Base-by-base conservation (phyloP, 2,329 filamentous ascomycete species). In the Cladobotryum mycophilum region DNA sequence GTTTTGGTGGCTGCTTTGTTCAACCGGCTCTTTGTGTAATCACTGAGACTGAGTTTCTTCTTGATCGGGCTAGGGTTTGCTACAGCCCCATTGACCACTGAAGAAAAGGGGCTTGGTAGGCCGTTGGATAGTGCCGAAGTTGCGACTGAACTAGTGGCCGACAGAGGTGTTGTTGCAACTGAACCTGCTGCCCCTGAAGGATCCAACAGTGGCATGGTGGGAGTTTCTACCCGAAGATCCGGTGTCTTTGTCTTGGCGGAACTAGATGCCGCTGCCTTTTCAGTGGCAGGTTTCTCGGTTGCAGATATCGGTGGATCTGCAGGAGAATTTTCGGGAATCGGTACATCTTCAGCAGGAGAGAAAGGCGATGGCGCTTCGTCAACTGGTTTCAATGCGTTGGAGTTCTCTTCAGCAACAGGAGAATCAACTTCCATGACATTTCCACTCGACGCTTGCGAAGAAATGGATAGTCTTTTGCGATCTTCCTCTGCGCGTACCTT, bases 11-110 rank as follows among this genome's bases (percentile, higher is more conserved):
- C 73, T 3, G 74, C 74, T 60, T 81, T 83, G 59, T 76, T 78
- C 68, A 76, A 72, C 46, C 78, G 71, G 55, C 76, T 80, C 62
- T 80, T 82, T 8, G 74, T 79, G 59, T 86, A 86, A 60, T 85
- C 82, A 59, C 81, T 85, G 2, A 85, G 64, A 55, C 80, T 85
- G 36, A 86, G 67, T 64, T 85, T 85, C 72, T 86, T 85, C 67
- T 84, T 84, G 33, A 81, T 70, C 2, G 82, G 82, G 55, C 80
- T 84, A 3, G 80, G 79, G 18, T 74, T 72, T 9, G 71, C 71
- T 5, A 63, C 64, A 8, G 70, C 57, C 13, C 75, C 72, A 50
- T 76, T 79, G 34, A 71, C 60, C 0, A 67, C 58, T 0, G 71
- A 55, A 4, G 67, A 60, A 47, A 81, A 76, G 0, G 76, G 69